Conservation (phyloP, 805 yeast species). For the Saccharomycopsis javanensis region DNA sequence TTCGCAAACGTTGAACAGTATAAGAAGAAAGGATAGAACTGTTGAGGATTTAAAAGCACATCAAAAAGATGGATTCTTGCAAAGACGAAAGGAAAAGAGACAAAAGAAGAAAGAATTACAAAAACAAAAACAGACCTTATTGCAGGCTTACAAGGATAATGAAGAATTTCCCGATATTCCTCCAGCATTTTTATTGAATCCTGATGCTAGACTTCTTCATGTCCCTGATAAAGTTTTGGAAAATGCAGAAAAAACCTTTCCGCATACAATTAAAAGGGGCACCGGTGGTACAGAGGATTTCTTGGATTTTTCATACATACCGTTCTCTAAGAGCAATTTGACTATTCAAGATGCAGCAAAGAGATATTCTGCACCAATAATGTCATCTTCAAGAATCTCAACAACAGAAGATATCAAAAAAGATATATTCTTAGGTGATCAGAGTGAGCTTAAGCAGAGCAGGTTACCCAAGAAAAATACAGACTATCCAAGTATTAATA, state of each 20-base stretch:
- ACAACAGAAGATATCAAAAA: background rate
- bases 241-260: conserved; percentile 16
- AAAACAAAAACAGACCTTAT: background rate
- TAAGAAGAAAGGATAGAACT: conserved; percentile 11
- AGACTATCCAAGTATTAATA: background rate
- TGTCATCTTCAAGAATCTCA: background rate
- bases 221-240: conserved; percentile 12
- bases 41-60: conserved; percentile 8
- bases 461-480: background rate
- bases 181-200: conserved; percentile 16
- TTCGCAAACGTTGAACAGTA: conserved; percentile 11
- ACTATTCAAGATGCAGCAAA: background rate
- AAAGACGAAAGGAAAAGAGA: conserved; percentile 3
- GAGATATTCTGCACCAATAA: background rate
- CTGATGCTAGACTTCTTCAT: background rate
- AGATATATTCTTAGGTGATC: background rate
- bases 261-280: conserved; percentile 16
- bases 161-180: conserved; percentile 12
- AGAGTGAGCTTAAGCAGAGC: background rate
- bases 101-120: conserved; percentile 1
- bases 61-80: conserved; percentile 3
- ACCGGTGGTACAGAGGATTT: background rate
- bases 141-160: background rate
- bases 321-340: background rate
- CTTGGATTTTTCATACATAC: background rate